Base-by-base conservation (phyloP, 2,329 filamentous ascomycete species). In the Epichloe elymi region DNA sequence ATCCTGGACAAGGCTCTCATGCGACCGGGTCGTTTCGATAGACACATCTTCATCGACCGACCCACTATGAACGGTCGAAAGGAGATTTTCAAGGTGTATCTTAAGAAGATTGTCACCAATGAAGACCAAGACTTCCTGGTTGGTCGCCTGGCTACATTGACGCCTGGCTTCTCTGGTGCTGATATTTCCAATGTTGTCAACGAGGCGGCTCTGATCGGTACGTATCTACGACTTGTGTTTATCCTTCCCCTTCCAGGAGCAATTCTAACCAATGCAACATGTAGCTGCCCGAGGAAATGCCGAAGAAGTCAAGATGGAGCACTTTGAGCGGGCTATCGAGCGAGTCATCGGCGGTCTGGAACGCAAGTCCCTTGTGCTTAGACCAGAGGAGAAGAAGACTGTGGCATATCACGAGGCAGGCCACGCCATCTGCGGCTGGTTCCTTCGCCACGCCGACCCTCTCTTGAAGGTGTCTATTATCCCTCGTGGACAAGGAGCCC, bases 181-280 rank as follows among this genome's bases (percentile, higher is more conserved):
- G 93, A 98, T 66, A 98, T 98, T 68, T 89, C 93, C 64, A 98
- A 98, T 68, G 95, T 90, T 65, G 89, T 95, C 60, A 98, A 98
- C 64, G 93, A 98, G 74, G 93, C 93, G 58, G 93, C 93, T 51
- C 74, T 98, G 45, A 91, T 97, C 65, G 93, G 89, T 95, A 78
- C 66, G 85, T 71, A 37, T 61, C 7, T 6, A n/a, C 26, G 30
- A 10, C 36, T 10, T 48, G 17, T 37, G 12, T 56, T 73, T 79
- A 30, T 15, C 17, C 39, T 30, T 37, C 33, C n/a, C 15, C 5
- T 39, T 3, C n/a, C 14, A n/a, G 20, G 10, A 40, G 14, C 12
- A 33, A n/a, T 30, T 2, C 44, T 52, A 47, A 48, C 58, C 59
- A 50, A 63, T 51, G 50, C 51, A 30, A 30, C 15, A 20, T 56